A percentile compares a stretch with the other conserved stretches of the same genome.
Evolutionary conservation across 2,329 filamentous ascomycete species (phyloP).

Genomic region (Knufia fluminis): DNA sequence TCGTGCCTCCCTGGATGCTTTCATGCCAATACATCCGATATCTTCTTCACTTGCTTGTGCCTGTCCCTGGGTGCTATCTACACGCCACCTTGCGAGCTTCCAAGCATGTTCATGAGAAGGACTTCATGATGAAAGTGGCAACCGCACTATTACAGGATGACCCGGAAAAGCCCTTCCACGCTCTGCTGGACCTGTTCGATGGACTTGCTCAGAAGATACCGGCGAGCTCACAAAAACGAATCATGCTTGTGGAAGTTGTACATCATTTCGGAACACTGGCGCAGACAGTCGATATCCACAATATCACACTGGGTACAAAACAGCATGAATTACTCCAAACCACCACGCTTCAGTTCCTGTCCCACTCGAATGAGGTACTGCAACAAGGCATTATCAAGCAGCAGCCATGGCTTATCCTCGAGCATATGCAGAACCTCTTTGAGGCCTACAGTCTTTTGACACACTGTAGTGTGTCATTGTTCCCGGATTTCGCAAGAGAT

Average conservation of each 20-base stretch:
- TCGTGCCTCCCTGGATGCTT: constrained; percentile 7
- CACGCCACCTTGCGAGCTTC: not conserved
- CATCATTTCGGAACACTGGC: not conserved
- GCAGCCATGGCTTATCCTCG: constrained; percentile 33
- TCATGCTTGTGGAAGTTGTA: not conserved
- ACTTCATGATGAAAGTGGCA: not conserved
- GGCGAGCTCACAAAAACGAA: not conserved
- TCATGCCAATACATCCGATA: not conserved
- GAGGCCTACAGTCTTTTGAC: constrained; percentile 28
- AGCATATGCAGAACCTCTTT: constrained; percentile 32
- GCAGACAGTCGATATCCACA: not conserved
- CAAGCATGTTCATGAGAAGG: not conserved
- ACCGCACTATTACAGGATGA: constrained; percentile 69
- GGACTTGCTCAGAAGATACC: constrained; percentile 9
- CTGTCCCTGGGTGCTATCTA: not conserved
- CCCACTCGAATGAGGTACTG: constrained; percentile 29
- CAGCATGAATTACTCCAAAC: not conserved
- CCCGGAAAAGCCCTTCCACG: constrained; percentile 68
- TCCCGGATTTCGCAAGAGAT: constrained; percentile 28
- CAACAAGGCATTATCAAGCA: constrained; percentile 35
- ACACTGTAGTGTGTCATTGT: constrained; percentile 25
- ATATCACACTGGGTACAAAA: not conserved
- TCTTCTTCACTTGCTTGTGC: not conserved
- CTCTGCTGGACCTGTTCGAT: constrained; percentile 49
- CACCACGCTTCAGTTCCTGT: constrained; percentile 6